These are phyloP conservation scores for Tetrapisispora phaffii DNA, from an alignment of 805 yeast species.

Conservation along the genomic window DNA sequence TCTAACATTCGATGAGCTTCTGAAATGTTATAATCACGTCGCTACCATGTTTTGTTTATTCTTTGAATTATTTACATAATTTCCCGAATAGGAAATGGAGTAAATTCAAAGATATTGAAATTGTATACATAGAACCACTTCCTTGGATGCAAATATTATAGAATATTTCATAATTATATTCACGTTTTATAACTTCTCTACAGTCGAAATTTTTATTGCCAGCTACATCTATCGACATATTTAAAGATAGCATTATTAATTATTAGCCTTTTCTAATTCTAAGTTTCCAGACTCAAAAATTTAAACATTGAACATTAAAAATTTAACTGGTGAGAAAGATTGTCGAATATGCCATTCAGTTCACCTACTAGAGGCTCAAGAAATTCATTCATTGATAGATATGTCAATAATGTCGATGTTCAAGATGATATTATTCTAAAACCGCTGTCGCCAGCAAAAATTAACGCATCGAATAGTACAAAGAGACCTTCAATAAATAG, in stretches of 20 bases:
- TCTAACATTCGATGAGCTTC: not conserved
- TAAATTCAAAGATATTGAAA: constrained; percentile 1
- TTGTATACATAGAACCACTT: not conserved
- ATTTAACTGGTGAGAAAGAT: too few relatives aligned
- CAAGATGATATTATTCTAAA: constrained; percentile 10
- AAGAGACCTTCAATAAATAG: not conserved
- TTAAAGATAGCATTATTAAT: too few relatives aligned
- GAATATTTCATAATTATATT: not conserved
- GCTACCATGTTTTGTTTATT: not conserved
- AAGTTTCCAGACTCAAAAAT: too few relatives aligned
- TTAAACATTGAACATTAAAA: not conserved
- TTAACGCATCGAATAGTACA: constrained; percentile 10
- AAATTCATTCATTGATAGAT: constrained; percentile 21
- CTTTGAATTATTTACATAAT: not conserved
- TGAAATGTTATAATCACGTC: not conserved
- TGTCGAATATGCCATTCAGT: constrained; percentile 1
- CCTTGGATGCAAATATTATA: not conserved
- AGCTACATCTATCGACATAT: too few relatives aligned
- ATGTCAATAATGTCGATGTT: constrained; percentile 17
- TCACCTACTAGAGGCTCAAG: constrained; percentile 14
- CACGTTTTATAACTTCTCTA: not conserved
- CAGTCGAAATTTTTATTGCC: too few relatives aligned
- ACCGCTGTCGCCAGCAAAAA: constrained; percentile 18
- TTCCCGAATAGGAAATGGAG: constrained; percentile 7
- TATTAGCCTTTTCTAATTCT: too few relatives aligned